Percentiles rank a stretch among this genome's conserved stretches.
Evolutionary conservation across 345 rosid species (phyloP).

Genomic region (Camelina sativa): DNA sequence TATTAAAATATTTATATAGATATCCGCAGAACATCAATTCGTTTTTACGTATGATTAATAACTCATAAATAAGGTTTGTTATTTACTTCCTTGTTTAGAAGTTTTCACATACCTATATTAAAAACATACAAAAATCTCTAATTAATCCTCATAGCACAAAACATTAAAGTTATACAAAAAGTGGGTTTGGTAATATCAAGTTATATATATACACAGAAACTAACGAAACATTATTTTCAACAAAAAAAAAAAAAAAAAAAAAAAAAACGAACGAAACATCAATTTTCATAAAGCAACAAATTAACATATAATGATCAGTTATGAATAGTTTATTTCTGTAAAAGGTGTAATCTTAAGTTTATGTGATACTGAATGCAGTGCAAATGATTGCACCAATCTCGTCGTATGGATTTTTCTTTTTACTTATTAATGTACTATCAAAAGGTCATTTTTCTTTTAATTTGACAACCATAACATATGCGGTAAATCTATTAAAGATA

Average conservation of each 20-base stretch:
- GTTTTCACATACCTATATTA: neutral
- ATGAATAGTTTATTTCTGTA: neutral
- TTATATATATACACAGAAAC: neutral
- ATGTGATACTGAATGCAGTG: neutral
- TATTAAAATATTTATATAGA: neutral
- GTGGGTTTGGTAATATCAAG: neutral
- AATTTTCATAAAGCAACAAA: neutral
- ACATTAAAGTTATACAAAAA: neutral
- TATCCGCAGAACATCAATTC: constrained; percentile 6
- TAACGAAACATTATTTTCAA: constrained; percentile 7
- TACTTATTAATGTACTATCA: neutral
- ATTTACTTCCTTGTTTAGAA: neutral
- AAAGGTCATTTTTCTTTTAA: neutral
- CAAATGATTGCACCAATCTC: constrained; percentile 7
- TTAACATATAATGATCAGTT: neutral
- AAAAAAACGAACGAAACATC: neutral
- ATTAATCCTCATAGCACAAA: neutral
- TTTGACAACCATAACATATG: neutral
- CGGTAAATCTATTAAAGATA: neutral
- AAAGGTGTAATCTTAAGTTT: neutral
- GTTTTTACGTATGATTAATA: neutral
- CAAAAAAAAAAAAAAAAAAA: too few species aligned
- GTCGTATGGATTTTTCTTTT: neutral
- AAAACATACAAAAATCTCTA: neutral
- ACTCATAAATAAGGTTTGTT: neutral